phyloP scores from a whole-genome alignment of 1,284 basidiomycete genomes.

The Bjerkandera adusta region DNA sequence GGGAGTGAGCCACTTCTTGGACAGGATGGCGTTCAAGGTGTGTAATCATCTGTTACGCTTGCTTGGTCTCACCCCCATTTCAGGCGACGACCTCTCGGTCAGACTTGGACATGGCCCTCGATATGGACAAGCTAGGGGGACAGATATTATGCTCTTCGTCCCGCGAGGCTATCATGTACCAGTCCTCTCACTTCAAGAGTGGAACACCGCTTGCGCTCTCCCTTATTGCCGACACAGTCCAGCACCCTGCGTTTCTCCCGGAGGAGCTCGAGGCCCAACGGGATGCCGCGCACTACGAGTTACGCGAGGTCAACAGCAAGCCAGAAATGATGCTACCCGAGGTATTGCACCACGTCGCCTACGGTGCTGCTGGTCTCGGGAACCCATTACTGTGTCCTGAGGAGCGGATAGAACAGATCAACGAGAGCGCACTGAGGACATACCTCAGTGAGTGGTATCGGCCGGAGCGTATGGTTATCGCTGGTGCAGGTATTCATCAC shows the following conservation, averaged over 20 bases:
- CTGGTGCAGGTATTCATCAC: slow-evolving; percentile 91
- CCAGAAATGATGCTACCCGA: slow-evolving; percentile 97
- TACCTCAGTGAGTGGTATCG: slow-evolving; percentile 86
- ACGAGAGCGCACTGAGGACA: slow-evolving; percentile 60
- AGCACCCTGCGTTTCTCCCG: slow-evolving; percentile 72
- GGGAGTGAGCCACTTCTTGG: slow-evolving; percentile 90
- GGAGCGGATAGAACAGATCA: slow-evolving; percentile 75
- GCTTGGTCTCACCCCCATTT: background rate
- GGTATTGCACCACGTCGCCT: slow-evolving; percentile 86
- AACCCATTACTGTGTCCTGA: slow-evolving; percentile 90
- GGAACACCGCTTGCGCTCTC: slow-evolving; percentile 82
- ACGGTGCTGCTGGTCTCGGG: slow-evolving; percentile 77
- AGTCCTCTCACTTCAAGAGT: slow-evolving; percentile 91
- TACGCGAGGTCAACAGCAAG: slow-evolving; percentile 85
- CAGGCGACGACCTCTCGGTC: slow-evolving; percentile 61
- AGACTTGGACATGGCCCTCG: slow-evolving; percentile 76
- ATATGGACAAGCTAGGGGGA: slow-evolving; percentile 87
- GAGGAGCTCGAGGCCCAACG: slow-evolving; percentile 86
- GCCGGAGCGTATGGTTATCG: slow-evolving; percentile 92
- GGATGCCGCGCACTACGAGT: slow-evolving; percentile 91
- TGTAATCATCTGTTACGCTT: slow-evolving; percentile 20
- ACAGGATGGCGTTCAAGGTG: slow-evolving; percentile 97
- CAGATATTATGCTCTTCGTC: slow-evolving; percentile 93
- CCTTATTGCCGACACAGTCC: slow-evolving; percentile 89
- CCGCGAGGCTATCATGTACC: slow-evolving; percentile 97